Conservation (phyloP, 108 stramenopile genomes). For the Conticribra weissflogii region DNA sequence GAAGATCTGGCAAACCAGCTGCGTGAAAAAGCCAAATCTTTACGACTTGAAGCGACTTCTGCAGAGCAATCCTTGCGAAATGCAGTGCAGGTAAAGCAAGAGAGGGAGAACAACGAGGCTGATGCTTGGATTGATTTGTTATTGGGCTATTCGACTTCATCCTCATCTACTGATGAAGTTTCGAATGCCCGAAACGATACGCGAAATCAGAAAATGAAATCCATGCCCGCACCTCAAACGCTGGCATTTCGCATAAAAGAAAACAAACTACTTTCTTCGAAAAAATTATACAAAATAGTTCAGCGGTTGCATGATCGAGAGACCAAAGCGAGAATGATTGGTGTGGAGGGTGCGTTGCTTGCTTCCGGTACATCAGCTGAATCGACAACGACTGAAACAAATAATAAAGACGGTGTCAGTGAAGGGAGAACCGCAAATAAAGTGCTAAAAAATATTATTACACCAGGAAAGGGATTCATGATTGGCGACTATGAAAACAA, state of each 20-base stretch:
- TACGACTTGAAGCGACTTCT: conserved; percentile 52
- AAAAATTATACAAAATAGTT: conserved; percentile 50
- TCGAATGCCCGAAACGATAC: neutral
- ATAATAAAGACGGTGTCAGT: too few species aligned
- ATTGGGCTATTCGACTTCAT: neutral
- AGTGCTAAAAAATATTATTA: too few species aligned
- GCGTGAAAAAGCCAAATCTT: conserved; percentile 48
- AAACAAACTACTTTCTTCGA: conserved; percentile 30
- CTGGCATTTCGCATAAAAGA: conserved; percentile 50
- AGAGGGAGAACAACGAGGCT: conserved; percentile 35
- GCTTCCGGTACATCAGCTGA: conserved; percentile 11
- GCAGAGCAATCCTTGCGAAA: conserved; percentile 49
- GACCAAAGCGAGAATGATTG: conserved; percentile 25
- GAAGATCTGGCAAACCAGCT: conserved; percentile 43
- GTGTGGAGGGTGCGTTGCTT: conserved; percentile 24
- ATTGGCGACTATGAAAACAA: conserved; percentile 37
- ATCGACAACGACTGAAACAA: neutral
- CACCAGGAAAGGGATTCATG: conserved; percentile 25
- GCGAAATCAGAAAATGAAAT: neutral
- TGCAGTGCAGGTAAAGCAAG: conserved; percentile 26
- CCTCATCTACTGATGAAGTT: neutral
- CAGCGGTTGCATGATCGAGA: conserved; percentile 61
- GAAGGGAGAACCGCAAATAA: too few species aligned
- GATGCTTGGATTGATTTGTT: conserved; percentile 45
- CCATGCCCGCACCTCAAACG: conserved; percentile 19